Base-by-base conservation (phyloP, 2,329 filamentous ascomycete species). In the Dothideomycetes sp. region DNA sequence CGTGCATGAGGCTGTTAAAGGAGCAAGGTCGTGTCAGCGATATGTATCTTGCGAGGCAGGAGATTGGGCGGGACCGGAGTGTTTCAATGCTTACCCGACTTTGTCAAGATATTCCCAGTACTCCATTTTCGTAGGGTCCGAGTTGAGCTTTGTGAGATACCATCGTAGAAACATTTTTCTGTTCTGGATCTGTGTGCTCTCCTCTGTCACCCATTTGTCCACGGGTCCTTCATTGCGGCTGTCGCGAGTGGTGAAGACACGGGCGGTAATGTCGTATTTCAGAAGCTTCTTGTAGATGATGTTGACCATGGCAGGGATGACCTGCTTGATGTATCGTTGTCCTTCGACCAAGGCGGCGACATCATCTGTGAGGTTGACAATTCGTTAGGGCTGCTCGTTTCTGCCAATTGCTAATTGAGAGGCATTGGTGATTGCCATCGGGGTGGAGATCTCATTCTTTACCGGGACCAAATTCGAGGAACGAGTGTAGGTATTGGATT, bases 81-180 rank as follows among this genome's bases (percentile, higher is more conserved):
- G 7, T 4, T 11, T 11, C 12, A n/a, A n/a, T n/a, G 37, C 75
- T 56, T 57, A 78, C 72, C 82, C 84, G 27, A 89, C 84, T 59
- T 88, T 88, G 63, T 88, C 81, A 33, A 89, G 65, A 54, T 89
- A 89, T 52, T 82, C 75, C 83, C 84, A 89, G 57, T 86, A 86
- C 45, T 84, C 78, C 70, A 84, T 77, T 47, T 75, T 76, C 37
- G 75, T 78, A 0, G 81, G 81, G 52, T 88, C 83, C 4, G 77
- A 79, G 58, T 83, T 86, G 29, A 89, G 63, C 57, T 79, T 82
- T 44, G 72, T 76, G 22, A 89, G 65, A 49, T 88, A 89, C 38
- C 81, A 83, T n/a, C 81, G 66, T 37, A 74, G 58, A 53, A 88
- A 87, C 68, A 82, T 79, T 65, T 88, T 88, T 46, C 84, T 73